These are phyloP conservation scores for Solanum lycopersicoides DNA, from an alignment of 257 asterid genomes.

Conservation along the genomic window DNA sequence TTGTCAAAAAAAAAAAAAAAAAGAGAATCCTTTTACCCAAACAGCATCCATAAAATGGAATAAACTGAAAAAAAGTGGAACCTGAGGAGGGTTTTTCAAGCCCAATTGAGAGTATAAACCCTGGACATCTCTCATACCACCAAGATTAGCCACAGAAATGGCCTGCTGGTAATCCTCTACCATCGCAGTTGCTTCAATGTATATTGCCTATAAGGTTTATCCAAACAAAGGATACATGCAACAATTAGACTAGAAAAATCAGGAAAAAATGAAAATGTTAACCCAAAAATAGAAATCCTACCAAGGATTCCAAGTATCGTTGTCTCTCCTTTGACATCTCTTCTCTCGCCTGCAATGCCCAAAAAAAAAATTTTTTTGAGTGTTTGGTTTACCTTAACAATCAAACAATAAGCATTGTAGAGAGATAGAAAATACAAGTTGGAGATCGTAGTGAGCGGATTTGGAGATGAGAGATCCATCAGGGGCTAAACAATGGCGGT, in stretches of 20 bases:
- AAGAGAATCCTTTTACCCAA: background rate
- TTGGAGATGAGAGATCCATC: constrained; percentile 93
- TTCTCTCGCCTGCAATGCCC: constrained; percentile 73
- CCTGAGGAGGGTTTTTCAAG: constrained; percentile 78
- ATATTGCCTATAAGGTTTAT: constrained; percentile 47
- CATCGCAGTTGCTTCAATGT: constrained; percentile 84
- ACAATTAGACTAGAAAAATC: background rate
- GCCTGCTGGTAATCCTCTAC: constrained; percentile 96
- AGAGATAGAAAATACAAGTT: constrained; percentile 36
- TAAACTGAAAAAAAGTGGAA: background rate
- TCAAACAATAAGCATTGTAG: background rate
- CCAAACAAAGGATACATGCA: background rate
- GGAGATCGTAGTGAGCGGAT: constrained; percentile 79
- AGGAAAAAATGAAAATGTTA: background rate
- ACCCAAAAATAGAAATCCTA: constrained; percentile 11
- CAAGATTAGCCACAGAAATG: constrained; percentile 27
- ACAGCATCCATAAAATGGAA: background rate
- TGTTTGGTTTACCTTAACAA: background rate
- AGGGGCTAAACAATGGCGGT: constrained; percentile 91
- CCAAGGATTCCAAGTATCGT: constrained; percentile 85
- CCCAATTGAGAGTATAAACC: constrained; percentile 67
- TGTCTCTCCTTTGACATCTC: constrained; percentile 96
- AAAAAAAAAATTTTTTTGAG: background rate
- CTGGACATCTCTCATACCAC: constrained; percentile 16
- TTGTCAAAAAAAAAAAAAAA: background rate